Conservation (phyloP, 352 stramenopile genomes). For the Phytophthora hibernalis region DNA sequence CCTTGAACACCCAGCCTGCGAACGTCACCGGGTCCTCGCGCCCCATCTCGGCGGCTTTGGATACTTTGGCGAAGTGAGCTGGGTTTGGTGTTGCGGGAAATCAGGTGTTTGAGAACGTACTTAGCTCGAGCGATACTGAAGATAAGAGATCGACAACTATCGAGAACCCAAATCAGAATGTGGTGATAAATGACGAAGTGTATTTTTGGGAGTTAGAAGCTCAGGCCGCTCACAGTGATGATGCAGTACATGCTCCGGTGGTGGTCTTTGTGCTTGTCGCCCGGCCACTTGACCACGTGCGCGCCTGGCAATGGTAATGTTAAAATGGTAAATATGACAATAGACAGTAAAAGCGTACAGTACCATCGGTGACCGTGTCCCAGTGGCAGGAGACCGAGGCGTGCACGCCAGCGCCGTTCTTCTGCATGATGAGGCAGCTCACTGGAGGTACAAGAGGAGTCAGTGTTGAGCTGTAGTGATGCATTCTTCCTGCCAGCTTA, state of each 20-base stretch:
- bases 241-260: conserved; percentile 92
- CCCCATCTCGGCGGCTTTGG: conserved; percentile 23
- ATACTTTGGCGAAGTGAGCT: conserved; percentile 29
- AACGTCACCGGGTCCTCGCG: conserved; percentile 66
- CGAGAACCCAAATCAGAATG: conserved; percentile 20
- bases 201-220: conserved; percentile 56
- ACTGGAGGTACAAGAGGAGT: conserved; percentile 43
- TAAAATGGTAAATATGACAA: neutral
- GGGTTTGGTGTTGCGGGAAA: conserved; percentile 28
- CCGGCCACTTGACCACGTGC: conserved; percentile 90
- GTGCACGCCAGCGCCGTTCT: conserved; percentile 93
- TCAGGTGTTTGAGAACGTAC: conserved; percentile 30
- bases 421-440: conserved; percentile 94
- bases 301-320: conserved; percentile 42
- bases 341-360: neutral
- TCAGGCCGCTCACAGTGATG: conserved; percentile 86
- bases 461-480: conserved; percentile 4
- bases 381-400: conserved; percentile 90
- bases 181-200: conserved; percentile 1
- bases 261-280: conserved; percentile 91
- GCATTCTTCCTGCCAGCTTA: conserved; percentile 25
- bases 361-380: conserved; percentile 92
- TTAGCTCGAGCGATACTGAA: conserved; percentile 14
- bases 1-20: conserved; percentile 81
- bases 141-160: conserved; percentile 9